phyloP scores from a whole-genome alignment of 805 yeast species.

The Pichia rugopelliculosa region DNA sequence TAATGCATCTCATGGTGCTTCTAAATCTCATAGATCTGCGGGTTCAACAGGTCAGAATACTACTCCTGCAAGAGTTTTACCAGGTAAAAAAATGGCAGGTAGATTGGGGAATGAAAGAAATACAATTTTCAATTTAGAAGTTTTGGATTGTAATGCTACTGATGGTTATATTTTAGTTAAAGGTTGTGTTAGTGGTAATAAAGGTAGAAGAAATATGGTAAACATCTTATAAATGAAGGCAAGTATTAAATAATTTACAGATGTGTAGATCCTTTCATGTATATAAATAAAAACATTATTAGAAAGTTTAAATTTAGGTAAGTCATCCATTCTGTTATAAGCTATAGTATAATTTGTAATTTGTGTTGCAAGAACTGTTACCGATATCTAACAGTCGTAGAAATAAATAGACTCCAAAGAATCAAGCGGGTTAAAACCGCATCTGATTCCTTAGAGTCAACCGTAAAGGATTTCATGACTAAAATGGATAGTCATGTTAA shows the following conservation, averaged over 20 bases:
- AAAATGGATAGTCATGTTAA: too few relatives aligned
- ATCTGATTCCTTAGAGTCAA: too few relatives aligned
- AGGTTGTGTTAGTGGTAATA: slow-evolving; percentile 91
- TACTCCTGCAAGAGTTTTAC: slow-evolving; percentile 91
- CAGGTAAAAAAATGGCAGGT: slow-evolving; percentile 98
- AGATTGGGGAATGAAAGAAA: slow-evolving; percentile 77
- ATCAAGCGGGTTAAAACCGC: too few relatives aligned
- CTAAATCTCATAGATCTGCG: slow-evolving; percentile 87
- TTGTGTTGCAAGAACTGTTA: too few relatives aligned
- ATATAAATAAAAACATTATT: too few relatives aligned
- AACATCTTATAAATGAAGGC: slow-evolving; percentile 17
- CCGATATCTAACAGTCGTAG: too few relatives aligned
- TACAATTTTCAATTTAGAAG: slow-evolving; percentile 69
- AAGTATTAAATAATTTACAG: too few relatives aligned
- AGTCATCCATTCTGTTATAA: too few relatives aligned
- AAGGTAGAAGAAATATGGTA: slow-evolving; percentile 45
- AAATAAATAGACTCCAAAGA: too few relatives aligned
- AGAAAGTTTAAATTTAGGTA: too few relatives aligned
- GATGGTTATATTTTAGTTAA: slow-evolving; percentile 76
- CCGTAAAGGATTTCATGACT: too few relatives aligned
- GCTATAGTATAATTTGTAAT: too few relatives aligned
- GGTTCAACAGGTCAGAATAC: slow-evolving; percentile 97
- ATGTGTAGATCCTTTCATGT: background rate
- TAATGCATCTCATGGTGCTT: slow-evolving; percentile 92
- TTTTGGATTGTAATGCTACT: slow-evolving; percentile 73